Evolutionary conservation across 1,284 basidiomycete genomes (phyloP).

Genomic region (Pterula multifida): DNA sequence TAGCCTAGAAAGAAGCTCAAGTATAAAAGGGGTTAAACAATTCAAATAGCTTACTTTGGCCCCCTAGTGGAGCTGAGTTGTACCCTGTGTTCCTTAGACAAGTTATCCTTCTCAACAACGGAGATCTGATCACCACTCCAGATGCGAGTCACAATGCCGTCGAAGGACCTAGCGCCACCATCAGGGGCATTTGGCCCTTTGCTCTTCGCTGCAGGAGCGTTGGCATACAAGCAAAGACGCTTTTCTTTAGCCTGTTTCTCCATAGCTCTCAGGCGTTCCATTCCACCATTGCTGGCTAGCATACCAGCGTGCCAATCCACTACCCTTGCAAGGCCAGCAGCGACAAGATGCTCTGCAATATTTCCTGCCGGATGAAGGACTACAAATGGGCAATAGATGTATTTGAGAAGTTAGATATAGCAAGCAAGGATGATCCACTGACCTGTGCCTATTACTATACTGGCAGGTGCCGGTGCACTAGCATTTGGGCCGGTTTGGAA

Average conservation of each 20-base stretch:
- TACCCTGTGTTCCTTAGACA: conserved; percentile 67
- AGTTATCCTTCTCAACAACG: conserved; percentile 59
- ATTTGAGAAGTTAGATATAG: conserved; percentile 2
- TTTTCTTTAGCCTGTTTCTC: conserved; percentile 83
- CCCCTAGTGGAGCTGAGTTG: conserved; percentile 87
- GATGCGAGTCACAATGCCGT: conserved; percentile 76
- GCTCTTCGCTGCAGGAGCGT: conserved; percentile 30
- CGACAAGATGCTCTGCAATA: conserved; percentile 83
- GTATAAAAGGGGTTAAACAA: too few relatives aligned
- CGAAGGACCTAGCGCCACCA: conserved; percentile 40
- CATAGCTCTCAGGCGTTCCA: conserved; percentile 78
- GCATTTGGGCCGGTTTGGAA: conserved; percentile 60
- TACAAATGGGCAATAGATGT: conserved; percentile 15
- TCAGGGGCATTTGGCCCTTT: conserved; percentile 26
- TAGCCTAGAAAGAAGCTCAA: conserved; percentile 31
- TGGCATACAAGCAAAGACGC: conserved; percentile 70
- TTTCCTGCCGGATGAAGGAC: conserved; percentile 90
- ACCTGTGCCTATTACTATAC: conserved; percentile 87
- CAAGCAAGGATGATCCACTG: conserved; percentile 32
- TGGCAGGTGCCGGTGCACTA: conserved; percentile 52
- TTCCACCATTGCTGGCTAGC: conserved; percentile 68
- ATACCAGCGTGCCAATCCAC: conserved; percentile 98
- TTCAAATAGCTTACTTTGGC: conserved; percentile 58
- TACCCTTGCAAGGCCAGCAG: conserved; percentile 79
- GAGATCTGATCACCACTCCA: conserved; percentile 92